Base-by-base conservation (phyloP, 805 yeast genomes). In the Kodamaea neixiangensis region DNA sequence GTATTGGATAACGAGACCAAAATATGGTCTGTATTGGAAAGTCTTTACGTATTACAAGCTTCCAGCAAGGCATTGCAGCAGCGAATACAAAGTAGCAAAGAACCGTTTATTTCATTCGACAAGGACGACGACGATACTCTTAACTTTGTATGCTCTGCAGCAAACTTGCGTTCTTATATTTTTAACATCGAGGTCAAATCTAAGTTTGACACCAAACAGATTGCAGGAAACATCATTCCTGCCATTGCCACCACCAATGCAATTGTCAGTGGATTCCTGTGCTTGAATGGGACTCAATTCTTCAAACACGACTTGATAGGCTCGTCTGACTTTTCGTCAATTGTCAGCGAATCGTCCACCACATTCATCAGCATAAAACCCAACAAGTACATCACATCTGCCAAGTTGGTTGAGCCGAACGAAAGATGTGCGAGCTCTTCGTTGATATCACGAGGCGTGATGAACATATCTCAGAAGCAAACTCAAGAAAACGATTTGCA, bases 241-340 rank as follows among this genome's bases (percentile, higher is more conserved):
- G 99, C 99, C 0, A 92, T 96, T 58, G 98, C 99, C 5, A 94
- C 99, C 1, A 93, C 97, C 3, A 94, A 94, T 66, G 98, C 99
- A 1, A 86, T 94, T 11, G 85, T 94, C 58, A 91, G 97, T 0
- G 99, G 99, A 0, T 79, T 90, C 57, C 86, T 94, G 13, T 85
- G 91, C 2, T 65, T 93, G 37, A 82, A 86, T 35, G 87, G 96
- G 0, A 69, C 91, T 44, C 80, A 64, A 65, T 82, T 48, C 60
- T 86, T 71, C 57, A 59, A 61, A 1, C 56, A 66, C 22, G 49
- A 50, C 3, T 37, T 48, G 9, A 37, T 19, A 14, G 39, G 25
- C 0, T 15, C 33, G 7, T 66, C 67, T 2, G 64, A 66, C 7
- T 75, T 80, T 39, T 63, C 50, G 6, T 52, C 55, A 2, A 48